These are phyloP conservation scores for Neurospora sp. DNA, from an alignment of 495 filamentous ascomycete species.

Conservation along the genomic window DNA sequence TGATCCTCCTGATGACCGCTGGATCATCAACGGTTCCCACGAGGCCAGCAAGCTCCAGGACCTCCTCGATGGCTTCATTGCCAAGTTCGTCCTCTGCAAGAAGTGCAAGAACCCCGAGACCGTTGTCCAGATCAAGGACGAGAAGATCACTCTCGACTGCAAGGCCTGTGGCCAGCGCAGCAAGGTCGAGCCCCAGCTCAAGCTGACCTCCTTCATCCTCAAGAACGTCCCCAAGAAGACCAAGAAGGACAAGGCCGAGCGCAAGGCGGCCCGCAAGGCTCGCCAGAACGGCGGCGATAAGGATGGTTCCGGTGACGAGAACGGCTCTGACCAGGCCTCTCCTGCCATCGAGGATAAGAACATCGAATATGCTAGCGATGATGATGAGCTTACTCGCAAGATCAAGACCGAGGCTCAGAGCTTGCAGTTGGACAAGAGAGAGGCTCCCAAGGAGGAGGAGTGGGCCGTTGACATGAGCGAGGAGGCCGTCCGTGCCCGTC, in stretches of 20 bases:
- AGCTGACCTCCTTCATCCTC: conserved; percentile 94
- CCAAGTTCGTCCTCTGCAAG: conserved; percentile 97
- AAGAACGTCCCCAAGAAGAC: conserved; percentile 85
- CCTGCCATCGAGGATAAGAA: conserved; percentile 56
- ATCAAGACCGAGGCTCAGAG: conserved; percentile 76
- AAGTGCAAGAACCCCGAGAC: conserved; percentile 99
- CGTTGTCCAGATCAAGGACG: conserved; percentile 87
- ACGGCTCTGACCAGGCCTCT: conserved; percentile 65
- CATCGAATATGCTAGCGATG: conserved; percentile 67
- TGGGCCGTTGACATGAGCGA: conserved; percentile 95
- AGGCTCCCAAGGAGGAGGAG: conserved; percentile 64
- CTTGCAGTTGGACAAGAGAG: conserved; percentile 45
- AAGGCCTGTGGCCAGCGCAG: conserved; percentile 94
- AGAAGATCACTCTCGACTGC: conserved; percentile 84
- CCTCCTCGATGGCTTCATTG: conserved; percentile 95
- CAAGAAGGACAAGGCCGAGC: conserved; percentile 90
- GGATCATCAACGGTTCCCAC: conserved; percentile 99
- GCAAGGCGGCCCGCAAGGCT: conserved; percentile 76
- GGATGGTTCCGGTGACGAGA: conserved; percentile 49
- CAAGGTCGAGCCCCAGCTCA: conserved; percentile 83
- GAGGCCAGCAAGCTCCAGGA: conserved; percentile 94
- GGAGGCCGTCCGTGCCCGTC: conserved; percentile 88
- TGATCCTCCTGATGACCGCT: conserved; percentile 93
- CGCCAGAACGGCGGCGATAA: conserved; percentile 65
- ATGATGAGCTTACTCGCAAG: conserved; percentile 84